A percentile compares a stretch with the other conserved stretches of the same genome.
Evolutionary conservation across 75 land plant genomes (phyloP).

Genomic region (Picea sitchensis): DNA sequence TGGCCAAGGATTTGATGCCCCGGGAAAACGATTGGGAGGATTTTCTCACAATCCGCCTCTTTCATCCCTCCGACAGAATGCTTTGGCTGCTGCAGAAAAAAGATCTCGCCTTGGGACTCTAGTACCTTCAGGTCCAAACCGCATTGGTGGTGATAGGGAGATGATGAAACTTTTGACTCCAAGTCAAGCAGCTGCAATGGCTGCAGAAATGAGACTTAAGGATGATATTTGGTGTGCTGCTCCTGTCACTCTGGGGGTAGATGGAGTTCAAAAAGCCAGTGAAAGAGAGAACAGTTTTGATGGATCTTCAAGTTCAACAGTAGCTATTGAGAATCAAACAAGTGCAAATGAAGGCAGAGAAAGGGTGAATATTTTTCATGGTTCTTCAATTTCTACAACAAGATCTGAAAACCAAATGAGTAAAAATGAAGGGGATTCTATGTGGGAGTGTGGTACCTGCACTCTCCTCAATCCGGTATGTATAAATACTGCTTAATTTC

Average conservation of each 20-base stretch:
- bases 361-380: not conserved
- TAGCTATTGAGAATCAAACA: slow-evolving; percentile 12
- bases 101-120: slow-evolving; percentile 46
- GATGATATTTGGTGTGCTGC: slow-evolving; percentile 97
- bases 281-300: slow-evolving; percentile 23
- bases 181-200: slow-evolving; percentile 97
- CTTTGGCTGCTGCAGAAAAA: slow-evolving; percentile 83
- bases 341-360: not conserved
- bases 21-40: slow-evolving; percentile 82
- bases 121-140: slow-evolving; percentile 76
- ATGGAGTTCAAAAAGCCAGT: slow-evolving; percentile 33
- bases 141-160: slow-evolving; percentile 80
- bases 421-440: slow-evolving; percentile 6
- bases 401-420: not conserved
- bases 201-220: slow-evolving; percentile 84
- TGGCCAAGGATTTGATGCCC: slow-evolving; percentile 88
- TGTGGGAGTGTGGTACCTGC: slow-evolving; percentile 76
- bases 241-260: slow-evolving; percentile 25
- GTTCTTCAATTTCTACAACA: slow-evolving; percentile 14
- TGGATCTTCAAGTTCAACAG: slow-evolving; percentile 1
- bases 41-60: slow-evolving; percentile 66
- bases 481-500: no score
- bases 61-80: slow-evolving; percentile 53
- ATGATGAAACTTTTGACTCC: slow-evolving; percentile 87
- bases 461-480: slow-evolving; percentile 82